Conservation (phyloP, 2,329 filamentous ascomycete genomes). For the Calonectria montana region DNA sequence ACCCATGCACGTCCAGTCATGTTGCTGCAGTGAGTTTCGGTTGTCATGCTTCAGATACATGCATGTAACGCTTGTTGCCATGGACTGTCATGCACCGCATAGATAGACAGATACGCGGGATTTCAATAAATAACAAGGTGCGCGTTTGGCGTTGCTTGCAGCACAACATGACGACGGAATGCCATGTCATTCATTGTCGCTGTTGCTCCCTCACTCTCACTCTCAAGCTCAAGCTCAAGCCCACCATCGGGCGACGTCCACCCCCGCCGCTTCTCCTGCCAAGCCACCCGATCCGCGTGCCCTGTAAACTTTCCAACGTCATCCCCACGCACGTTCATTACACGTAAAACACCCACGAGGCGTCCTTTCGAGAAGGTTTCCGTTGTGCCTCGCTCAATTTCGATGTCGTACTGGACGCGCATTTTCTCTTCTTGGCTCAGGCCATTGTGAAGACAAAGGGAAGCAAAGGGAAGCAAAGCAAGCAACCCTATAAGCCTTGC, state of each 20-base stretch:
- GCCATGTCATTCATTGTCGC: not conserved
- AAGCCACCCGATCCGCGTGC: not conserved
- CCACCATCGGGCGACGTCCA: not conserved
- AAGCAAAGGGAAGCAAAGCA: not conserved
- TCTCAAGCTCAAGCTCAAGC: too few species aligned
- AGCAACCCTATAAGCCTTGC: too few species aligned
- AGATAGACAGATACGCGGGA: not conserved
- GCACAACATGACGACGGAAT: not conserved
- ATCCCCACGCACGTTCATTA: not conserved
- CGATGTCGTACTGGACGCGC: not conserved
- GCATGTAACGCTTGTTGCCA: constrained; percentile 1
- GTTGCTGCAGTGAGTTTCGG: constrained; percentile 6
- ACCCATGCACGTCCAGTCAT: constrained; percentile 4
- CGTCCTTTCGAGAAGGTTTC: not conserved
- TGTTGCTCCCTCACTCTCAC: not conserved
- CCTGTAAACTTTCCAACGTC: not conserved
- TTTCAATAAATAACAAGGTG: not conserved
- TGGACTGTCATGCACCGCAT: not conserved
- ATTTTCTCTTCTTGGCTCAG: constrained; percentile 1
- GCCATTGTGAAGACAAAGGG: not conserved
- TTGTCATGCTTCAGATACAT: constrained; percentile 10
- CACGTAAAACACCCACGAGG: not conserved
- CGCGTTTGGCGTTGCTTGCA: not conserved
- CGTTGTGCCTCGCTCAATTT: not conserved
- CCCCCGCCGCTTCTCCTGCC: not conserved